These are phyloP conservation scores for Monosporascus sp. DNA, from an alignment of 2,329 filamentous ascomycete genomes.

Conservation along the genomic window DNA sequence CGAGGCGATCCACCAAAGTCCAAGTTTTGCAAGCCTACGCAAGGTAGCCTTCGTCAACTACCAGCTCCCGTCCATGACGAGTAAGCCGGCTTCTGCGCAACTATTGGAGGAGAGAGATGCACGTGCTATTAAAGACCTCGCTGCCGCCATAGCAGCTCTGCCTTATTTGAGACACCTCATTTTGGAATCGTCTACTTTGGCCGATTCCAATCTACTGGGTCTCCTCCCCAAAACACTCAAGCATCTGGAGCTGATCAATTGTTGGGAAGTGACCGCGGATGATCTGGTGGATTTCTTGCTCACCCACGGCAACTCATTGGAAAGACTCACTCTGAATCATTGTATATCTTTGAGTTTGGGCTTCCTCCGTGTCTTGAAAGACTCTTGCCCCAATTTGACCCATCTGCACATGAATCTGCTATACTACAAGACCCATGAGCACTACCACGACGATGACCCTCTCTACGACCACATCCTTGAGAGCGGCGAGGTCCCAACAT, in stretches of 20 bases:
- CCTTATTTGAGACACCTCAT: conserved; percentile 61
- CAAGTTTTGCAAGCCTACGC: conserved; percentile 51
- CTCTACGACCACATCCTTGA: conserved; percentile 66
- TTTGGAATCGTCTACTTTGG: conserved; percentile 69
- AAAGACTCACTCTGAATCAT: conserved; percentile 65
- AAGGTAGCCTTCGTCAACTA: conserved; percentile 60
- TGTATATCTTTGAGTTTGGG: conserved; percentile 73
- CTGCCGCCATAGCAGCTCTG: conserved; percentile 47
- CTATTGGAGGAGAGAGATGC: conserved; percentile 24
- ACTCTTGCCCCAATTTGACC: conserved; percentile 65
- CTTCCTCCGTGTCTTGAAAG: conserved; percentile 64
- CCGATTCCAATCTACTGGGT: conserved; percentile 64
- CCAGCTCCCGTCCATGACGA: conserved; percentile 47
- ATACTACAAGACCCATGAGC: conserved; percentile 66
- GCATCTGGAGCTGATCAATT: conserved; percentile 72
- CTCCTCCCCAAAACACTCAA: conserved; percentile 61
- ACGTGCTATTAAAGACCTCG: conserved; percentile 30
- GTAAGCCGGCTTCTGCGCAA: conserved; percentile 12
- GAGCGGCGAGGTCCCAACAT: conserved; percentile 63
- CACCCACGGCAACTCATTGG: conserved; percentile 62
- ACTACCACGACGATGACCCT: conserved; percentile 67
- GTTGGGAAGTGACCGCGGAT: conserved; percentile 66
- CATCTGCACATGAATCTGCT: conserved; percentile 71
- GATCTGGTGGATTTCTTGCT: conserved; percentile 61
- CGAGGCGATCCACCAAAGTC: conserved; percentile 45